Conservation (phyloP, 768 basidiomycete species). For the Lactifluus echinatus region DNA sequence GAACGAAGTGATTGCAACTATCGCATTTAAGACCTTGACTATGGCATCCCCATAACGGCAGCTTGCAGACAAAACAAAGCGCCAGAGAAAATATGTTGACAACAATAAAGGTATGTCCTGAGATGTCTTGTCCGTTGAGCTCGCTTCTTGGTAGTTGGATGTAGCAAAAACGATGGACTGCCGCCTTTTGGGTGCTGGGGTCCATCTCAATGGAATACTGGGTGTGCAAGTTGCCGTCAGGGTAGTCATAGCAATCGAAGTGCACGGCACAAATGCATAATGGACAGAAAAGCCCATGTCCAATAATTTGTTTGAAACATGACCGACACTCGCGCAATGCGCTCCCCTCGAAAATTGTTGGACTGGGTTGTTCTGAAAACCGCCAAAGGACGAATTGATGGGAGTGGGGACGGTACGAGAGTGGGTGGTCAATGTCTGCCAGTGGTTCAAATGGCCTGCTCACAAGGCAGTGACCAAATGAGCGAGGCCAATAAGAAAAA, state of each 20-base stretch:
- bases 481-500: conserved; percentile 55
- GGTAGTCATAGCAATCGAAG: conserved; percentile 70
- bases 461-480: conserved; percentile 57
- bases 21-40: conserved; percentile 58
- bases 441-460: conserved; percentile 42
- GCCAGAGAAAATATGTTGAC: conserved; percentile 67
- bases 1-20: conserved; percentile 53
- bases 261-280: conserved; percentile 65
- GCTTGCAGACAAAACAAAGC: conserved; percentile 57
- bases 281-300: conserved; percentile 67
- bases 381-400: conserved; percentile 71
- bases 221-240: conserved; percentile 49
- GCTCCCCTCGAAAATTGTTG: conserved; percentile 26
- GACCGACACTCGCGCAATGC: conserved; percentile 44
- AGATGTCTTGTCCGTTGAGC: conserved; percentile 22
- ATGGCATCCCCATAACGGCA: conserved; percentile 66
- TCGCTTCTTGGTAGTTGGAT: conserved; percentile 31
- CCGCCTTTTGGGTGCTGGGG: conserved; percentile 43
- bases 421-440: conserved; percentile 26
- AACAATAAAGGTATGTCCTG: conserved; percentile 43
- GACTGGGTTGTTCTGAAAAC: conserved; percentile 30
- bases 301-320: conserved; percentile 46
- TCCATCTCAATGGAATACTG: conserved; percentile 44
- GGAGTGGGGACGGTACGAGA: conserved; percentile 32
- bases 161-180: conserved; percentile 53